Conservation (phyloP, 352 stramenopile genomes). For the Pythium guiyangense region DNA sequence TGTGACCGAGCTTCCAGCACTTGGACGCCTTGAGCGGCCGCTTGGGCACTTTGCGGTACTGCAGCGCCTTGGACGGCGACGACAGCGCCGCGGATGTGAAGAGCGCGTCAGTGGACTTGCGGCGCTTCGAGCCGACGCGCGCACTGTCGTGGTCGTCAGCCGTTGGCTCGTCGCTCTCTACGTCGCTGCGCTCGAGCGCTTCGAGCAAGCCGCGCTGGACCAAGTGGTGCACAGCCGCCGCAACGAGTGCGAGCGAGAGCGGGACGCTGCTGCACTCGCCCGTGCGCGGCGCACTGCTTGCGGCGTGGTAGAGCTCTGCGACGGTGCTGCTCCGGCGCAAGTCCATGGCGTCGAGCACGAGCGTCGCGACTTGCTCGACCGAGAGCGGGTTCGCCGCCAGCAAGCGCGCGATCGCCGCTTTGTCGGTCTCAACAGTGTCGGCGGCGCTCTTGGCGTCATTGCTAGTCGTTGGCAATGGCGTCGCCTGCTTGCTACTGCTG, state of each 20-base stretch:
- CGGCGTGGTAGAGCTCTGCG: slow-evolving; percentile 48
- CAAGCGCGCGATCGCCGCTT: neutral
- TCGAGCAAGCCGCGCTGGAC: slow-evolving; percentile 46
- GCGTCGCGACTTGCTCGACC: slow-evolving; percentile 41
- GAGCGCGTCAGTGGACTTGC: slow-evolving; percentile 13
- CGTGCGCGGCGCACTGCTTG: slow-evolving; percentile 17
- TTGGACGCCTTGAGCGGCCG: slow-evolving; percentile 71
- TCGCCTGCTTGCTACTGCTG: neutral
- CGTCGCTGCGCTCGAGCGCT: slow-evolving; percentile 20
- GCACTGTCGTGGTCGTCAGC: neutral
- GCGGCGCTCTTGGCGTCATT: neutral
- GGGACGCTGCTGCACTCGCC: neutral
- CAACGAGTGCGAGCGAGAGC: slow-evolving; percentile 48
- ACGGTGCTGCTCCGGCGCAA: slow-evolving; percentile 48
- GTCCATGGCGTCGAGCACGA: slow-evolving; percentile 57
- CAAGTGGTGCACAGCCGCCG: slow-evolving; percentile 50
- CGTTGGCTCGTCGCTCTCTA: slow-evolving; percentile 2
- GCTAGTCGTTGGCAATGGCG: neutral
- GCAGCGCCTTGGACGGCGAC: neutral
- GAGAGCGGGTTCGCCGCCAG: slow-evolving; percentile 8
- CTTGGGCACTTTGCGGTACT: slow-evolving; percentile 66
- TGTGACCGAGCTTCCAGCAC: slow-evolving; percentile 50
- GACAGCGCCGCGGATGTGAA: neutral
- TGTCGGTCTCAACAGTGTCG: neutral
- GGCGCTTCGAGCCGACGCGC: slow-evolving; percentile 17